Conservation (phyloP, 768 basidiomycete species). For the Xerocomellus chrysenteron region DNA sequence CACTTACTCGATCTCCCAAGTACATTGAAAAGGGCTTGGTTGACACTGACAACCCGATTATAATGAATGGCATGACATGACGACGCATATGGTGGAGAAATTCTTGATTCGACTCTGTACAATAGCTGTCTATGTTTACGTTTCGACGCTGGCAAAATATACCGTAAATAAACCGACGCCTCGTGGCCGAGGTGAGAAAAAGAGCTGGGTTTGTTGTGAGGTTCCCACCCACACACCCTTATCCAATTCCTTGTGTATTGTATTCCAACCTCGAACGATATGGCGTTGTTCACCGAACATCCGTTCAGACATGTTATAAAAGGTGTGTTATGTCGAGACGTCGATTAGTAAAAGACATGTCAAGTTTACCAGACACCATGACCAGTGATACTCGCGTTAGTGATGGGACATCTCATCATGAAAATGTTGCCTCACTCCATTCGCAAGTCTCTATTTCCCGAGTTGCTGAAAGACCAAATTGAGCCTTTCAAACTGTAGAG, state of each 20-base stretch:
- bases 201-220: slow-evolving; percentile 3
- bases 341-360: neutral
- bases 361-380: slow-evolving; percentile 13
- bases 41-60: slow-evolving; percentile 11
- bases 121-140: slow-evolving; percentile 16
- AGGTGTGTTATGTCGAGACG: slow-evolving; percentile 17
- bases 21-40: neutral
- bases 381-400: slow-evolving; percentile 48
- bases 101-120: slow-evolving; percentile 11
- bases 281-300: slow-evolving; percentile 33
- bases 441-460: slow-evolving; percentile 26
- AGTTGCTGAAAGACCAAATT: slow-evolving; percentile 4
- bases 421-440: slow-evolving; percentile 42
- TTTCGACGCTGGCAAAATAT: slow-evolving; percentile 7
- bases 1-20: neutral
- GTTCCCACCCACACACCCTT: slow-evolving; percentile 29
- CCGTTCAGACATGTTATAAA: slow-evolving; percentile 35
- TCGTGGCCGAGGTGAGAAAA: slow-evolving; percentile 30
- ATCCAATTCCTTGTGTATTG: slow-evolving; percentile 15
- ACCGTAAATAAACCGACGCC: slow-evolving; percentile 20
- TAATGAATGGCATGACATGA: slow-evolving; percentile 6
- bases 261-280: slow-evolving; percentile 19
- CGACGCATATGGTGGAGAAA: neutral
- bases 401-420: slow-evolving; percentile 50
- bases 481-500: slow-evolving; percentile 38